A percentile compares a stretch with the other conserved stretches of the same genome.
Conservation (phyloP, 139 green algal genomes). For the Micractinium sp. region DNA sequence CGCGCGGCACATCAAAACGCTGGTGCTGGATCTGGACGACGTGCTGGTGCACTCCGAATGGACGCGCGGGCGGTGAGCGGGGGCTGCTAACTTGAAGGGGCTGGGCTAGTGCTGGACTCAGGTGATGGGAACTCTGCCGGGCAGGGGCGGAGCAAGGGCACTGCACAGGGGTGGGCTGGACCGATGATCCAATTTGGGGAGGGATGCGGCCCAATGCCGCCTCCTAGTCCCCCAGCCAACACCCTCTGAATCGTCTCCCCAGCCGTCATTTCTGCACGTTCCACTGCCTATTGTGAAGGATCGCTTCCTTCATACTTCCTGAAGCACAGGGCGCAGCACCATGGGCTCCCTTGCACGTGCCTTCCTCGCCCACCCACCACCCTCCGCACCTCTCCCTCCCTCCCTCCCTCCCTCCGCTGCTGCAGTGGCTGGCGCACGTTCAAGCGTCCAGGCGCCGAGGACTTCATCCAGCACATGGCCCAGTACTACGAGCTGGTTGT, state of each 20-base stretch:
- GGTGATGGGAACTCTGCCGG: too few species aligned
- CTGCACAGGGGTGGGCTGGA: too few species aligned
- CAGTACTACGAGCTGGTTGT: constrained; percentile 96
- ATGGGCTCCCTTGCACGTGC: background rate
- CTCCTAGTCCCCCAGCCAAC: too few species aligned
- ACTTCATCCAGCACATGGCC: constrained; percentile 88
- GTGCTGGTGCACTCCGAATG: constrained; percentile 93
- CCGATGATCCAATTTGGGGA: too few species aligned
- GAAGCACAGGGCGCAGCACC: background rate
- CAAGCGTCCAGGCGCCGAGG: constrained; percentile 92
- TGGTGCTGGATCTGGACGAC: constrained; percentile 97
- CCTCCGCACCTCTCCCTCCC: background rate
- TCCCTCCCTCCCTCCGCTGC: background rate
- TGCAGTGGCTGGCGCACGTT: constrained; percentile 82
- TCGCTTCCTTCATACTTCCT: too few species aligned
- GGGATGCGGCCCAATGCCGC: too few species aligned
- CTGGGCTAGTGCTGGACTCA: too few species aligned
- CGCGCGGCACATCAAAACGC: constrained; percentile 84
- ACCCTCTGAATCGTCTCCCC: too few species aligned
- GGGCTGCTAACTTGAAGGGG: too few species aligned
- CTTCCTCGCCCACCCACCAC: background rate
- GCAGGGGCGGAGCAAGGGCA: too few species aligned
- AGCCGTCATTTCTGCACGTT: too few species aligned
- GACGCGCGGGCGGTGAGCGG: constrained; percentile 73
- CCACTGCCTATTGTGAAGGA: too few species aligned